Conservation (phyloP, 441 rosid species). For the Monsonia emarginata region DNA sequence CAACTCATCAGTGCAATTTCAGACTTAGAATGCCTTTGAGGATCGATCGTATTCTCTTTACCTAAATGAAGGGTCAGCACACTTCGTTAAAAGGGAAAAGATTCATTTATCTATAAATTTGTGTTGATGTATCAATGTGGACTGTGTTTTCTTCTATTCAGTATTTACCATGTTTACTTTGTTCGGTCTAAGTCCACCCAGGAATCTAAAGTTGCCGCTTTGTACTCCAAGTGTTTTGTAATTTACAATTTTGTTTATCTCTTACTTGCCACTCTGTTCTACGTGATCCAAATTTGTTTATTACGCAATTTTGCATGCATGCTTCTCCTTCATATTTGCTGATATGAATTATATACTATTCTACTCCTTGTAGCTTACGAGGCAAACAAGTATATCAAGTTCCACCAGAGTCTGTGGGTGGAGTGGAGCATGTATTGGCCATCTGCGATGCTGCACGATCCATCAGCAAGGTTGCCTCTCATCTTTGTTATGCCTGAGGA, state of each 20-base stretch:
- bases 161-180: neutral
- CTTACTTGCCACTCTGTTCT: neutral
- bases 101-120: too few species aligned
- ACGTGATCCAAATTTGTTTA: neutral
- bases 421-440: conserved; percentile 64
- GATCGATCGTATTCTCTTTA: too few species aligned
- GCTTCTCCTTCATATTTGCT: conserved; percentile 3
- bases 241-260: neutral
- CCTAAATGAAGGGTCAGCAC: too few species aligned
- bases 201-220: neutral
- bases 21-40: neutral
- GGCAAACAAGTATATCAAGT: conserved; percentile 74
- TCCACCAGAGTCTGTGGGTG: conserved; percentile 64
- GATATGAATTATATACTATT: conserved; percentile 2
- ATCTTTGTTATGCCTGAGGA: neutral
- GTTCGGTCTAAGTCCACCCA: neutral
- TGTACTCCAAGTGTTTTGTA: neutral
- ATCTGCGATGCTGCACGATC: conserved; percentile 53
- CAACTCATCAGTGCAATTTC: too few species aligned
- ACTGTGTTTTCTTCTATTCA: neutral
- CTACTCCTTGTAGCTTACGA: conserved; percentile 47
- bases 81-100: too few species aligned
- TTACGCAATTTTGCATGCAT: neutral
- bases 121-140: too few species aligned
- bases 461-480: conserved; percentile 44